A percentile compares a stretch with the other conserved stretches of the same genome.
phyloP scores from a whole-genome alignment of 108 stramenopile genomes.

The Chaetoceros tenuissimus region DNA sequence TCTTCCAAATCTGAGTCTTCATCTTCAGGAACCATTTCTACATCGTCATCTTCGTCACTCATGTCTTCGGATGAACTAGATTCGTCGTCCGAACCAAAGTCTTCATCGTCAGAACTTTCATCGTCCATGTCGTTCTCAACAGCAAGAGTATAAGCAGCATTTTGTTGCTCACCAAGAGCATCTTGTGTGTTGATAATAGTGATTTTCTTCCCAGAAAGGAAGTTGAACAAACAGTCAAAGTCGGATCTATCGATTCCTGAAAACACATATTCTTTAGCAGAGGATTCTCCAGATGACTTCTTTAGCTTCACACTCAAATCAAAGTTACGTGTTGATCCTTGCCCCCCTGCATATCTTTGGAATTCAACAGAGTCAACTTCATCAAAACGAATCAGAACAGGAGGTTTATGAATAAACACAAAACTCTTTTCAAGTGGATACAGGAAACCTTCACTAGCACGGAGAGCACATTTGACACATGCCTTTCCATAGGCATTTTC shows the following conservation, averaged over 20 bases:
- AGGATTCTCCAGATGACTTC: constrained; percentile 34
- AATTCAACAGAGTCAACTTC: constrained; percentile 96
- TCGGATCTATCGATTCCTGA: constrained; percentile 85
- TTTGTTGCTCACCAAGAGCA: constrained; percentile 17
- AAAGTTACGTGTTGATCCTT: constrained; percentile 89
- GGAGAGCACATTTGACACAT: constrained; percentile 80
- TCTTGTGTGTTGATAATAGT: constrained; percentile 88
- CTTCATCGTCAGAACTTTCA: constrained; percentile 56
- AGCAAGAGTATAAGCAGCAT: constrained; percentile 15
- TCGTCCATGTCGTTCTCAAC: constrained; percentile 63
- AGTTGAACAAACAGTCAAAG: constrained; percentile 78
- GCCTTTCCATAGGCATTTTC: constrained; percentile 79
- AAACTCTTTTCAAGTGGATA: constrained; percentile 98
- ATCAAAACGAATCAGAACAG: constrained; percentile 92
- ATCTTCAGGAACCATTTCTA: constrained; percentile 1
- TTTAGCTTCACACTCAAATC: constrained; percentile 79
- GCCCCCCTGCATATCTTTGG: constrained; percentile 89
- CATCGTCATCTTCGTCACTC: constrained; percentile 50
- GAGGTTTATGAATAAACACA: constrained; percentile 99
- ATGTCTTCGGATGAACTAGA: constrained; percentile 46
- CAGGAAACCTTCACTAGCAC: constrained; percentile 93
- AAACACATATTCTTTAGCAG: constrained; percentile 78
- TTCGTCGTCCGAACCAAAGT: constrained; percentile 34
- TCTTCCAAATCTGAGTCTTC: constrained; percentile 24
- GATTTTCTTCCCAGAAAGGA: constrained; percentile 81